Evolutionary conservation across 2,329 filamentous ascomycete genomes (phyloP), one percentile per base, ranked within the genome.

Genomic region (Xylogone sp.): DNA sequence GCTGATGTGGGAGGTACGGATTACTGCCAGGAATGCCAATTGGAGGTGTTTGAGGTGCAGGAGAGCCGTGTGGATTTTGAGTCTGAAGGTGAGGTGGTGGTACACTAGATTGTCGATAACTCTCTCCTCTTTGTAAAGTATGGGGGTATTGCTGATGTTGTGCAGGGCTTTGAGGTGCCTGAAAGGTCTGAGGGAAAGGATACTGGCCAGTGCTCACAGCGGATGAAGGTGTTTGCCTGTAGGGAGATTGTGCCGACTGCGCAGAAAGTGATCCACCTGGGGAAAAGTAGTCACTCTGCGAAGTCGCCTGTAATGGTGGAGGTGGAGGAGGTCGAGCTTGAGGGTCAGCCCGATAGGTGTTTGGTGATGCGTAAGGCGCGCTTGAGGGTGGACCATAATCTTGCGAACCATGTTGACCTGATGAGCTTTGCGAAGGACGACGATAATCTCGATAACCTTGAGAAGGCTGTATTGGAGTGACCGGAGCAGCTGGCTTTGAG

Each of bases 261-360:
- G 56, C 62, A 46, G 64, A 63, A 53, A 61, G 65, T 31, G 64
- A 59, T 29, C 72, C 68, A 24, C 69, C 68, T 45, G 73, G 73
- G 43, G 73, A 76, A 53, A 69, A 68, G 53, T 74, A 67, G 50
- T 69, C 68, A 51, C 62, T 64, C 46, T 62, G 61, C 19, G 59
- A 53, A 47, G 69, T 67, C 45, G 69, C 66, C 60, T 75, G 73
- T 54, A 75, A 66, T 46, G 73, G 69, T 34, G 69, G 68, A 53
- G 74, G 71, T 56, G 62, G 61, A 56, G 61, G 61, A 53, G 63
- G 65, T 51, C 63, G 62, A 48, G 60, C 56, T 56, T 57, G 58
- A 59, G 62, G 65, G 44, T 51, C 53, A 29, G 53, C 57, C 52
- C 59, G 63, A 58, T 66, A 67, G 44, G 62, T 53, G 43, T 59